Conservation (phyloP, 75 land plant genomes). For the Ceratopteris richardii region DNA sequence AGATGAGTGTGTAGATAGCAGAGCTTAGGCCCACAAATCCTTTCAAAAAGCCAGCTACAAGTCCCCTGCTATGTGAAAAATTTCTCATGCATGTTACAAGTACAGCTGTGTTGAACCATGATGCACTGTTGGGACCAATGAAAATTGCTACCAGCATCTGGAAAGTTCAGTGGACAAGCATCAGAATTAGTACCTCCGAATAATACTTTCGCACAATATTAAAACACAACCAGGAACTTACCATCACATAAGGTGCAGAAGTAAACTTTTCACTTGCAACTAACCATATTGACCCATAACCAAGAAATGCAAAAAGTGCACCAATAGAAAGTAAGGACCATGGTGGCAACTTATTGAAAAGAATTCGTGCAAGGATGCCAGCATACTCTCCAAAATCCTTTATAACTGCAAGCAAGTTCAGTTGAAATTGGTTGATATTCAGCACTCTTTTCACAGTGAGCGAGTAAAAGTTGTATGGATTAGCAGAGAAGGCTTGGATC, state of each 20-base stretch:
- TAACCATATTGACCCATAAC: constrained; percentile 28
- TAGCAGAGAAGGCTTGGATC: constrained; percentile 32
- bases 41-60: constrained; percentile 84
- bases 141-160: constrained; percentile 61
- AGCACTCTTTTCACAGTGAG: constrained; percentile 18
- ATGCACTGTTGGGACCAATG: constrained; percentile 57
- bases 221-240: not conserved
- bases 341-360: constrained; percentile 26
- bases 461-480: constrained; percentile 25
- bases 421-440: constrained; percentile 25
- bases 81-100: constrained; percentile 93
- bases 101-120: constrained; percentile 78
- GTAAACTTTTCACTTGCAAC: constrained; percentile 15
- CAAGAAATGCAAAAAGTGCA: constrained; percentile 18
- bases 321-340: constrained; percentile 35
- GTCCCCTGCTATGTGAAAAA: constrained; percentile 82
- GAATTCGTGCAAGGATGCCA: constrained; percentile 26
- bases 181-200: not conserved
- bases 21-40: constrained; percentile 83
- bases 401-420: constrained; percentile 28
- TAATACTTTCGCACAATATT: too few relatives aligned
- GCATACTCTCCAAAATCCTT: constrained; percentile 31
- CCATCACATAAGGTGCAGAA: constrained; percentile 27
- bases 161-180: not conserved
- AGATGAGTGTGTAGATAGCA: constrained; percentile 68